These are phyloP conservation scores for Vitis hybrid DNA, from an alignment of 177 flowering plant species.

Conservation along the genomic window DNA sequence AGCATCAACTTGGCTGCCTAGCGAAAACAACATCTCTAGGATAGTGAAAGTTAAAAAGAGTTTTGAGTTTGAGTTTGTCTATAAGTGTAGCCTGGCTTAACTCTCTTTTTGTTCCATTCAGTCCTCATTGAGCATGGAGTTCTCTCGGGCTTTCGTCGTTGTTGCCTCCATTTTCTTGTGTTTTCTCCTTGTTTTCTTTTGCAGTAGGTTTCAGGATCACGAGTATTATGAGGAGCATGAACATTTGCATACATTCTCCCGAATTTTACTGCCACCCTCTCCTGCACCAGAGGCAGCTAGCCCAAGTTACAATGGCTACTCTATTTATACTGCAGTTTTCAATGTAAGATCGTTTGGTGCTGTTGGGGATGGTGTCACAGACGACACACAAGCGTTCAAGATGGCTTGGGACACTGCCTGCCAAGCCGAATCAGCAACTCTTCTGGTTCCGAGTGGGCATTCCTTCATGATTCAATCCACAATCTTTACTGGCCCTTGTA, in stretches of 20 bases:
- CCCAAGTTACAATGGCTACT: slow-evolving; percentile 5
- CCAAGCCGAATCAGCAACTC: slow-evolving; percentile 32
- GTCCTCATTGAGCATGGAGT: slow-evolving; percentile 10
- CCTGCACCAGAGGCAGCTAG: slow-evolving; percentile 38
- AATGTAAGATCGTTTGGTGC: slow-evolving; percentile 71
- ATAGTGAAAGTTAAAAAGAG: neutral
- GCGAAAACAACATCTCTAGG: slow-evolving; percentile 4
- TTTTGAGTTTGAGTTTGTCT: neutral
- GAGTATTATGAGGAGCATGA: neutral
- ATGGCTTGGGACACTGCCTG: slow-evolving; percentile 89
- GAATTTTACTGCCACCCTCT: slow-evolving; percentile 33
- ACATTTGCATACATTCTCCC: slow-evolving; percentile 9
- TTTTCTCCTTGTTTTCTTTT: slow-evolving; percentile 8
- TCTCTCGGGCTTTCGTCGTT: neutral
- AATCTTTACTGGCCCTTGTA: slow-evolving; percentile 84
- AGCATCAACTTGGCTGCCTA: slow-evolving; percentile 8
- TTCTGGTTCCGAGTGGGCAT: slow-evolving; percentile 54
- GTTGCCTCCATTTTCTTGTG: slow-evolving; percentile 10
- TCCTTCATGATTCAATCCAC: slow-evolving; percentile 69
- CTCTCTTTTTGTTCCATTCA: neutral
- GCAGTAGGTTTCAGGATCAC: slow-evolving; percentile 11
- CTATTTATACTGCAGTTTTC: slow-evolving; percentile 13
- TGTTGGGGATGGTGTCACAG: slow-evolving; percentile 65
- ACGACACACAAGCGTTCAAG: slow-evolving; percentile 76
- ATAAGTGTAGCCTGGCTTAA: slow-evolving; percentile 1